These are phyloP conservation scores for Dissophora globulifera DNA, from an alignment of 192 early-diverging fungal genomes.

Conservation along the genomic window DNA sequence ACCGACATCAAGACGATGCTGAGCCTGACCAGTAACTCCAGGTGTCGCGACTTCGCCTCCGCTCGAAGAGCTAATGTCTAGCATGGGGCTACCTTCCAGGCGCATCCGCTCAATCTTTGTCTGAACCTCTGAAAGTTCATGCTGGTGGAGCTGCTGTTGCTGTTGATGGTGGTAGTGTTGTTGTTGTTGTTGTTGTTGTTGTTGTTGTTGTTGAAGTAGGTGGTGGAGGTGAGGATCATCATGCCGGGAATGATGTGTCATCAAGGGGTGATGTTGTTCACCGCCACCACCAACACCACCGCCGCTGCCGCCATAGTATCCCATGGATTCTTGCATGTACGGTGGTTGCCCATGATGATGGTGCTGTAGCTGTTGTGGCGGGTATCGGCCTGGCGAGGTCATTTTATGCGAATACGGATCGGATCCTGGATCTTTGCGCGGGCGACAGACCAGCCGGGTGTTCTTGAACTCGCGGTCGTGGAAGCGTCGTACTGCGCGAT, in stretches of 20 bases:
- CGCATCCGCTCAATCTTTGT: slow-evolving; percentile 28
- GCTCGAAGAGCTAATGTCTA: slow-evolving; percentile 26
- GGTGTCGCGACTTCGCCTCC: too few relatives aligned
- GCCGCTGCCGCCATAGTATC: slow-evolving; percentile 10
- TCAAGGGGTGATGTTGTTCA: neutral
- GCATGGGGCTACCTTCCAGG: slow-evolving; percentile 25
- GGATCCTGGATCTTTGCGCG: slow-evolving; percentile 52
- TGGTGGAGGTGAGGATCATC: neutral
- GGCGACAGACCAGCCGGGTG: slow-evolving; percentile 57
- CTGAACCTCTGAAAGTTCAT: slow-evolving; percentile 29
- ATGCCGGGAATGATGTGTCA: slow-evolving; percentile 1
- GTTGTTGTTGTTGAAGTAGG: too few relatives aligned
- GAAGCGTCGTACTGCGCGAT: slow-evolving; percentile 53
- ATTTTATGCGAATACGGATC: slow-evolving; percentile 17
- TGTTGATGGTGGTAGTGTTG: too few relatives aligned
- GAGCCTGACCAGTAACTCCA: too few relatives aligned
- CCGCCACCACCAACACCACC: too few relatives aligned
- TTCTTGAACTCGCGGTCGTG: slow-evolving; percentile 60
- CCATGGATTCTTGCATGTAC: slow-evolving; percentile 8
- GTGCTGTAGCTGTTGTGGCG: neutral
- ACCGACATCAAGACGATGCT: too few relatives aligned
- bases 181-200: too few relatives aligned
- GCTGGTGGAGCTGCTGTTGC: too few relatives aligned
- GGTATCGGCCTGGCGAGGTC: neutral
- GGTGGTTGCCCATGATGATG: slow-evolving; percentile 8